Evolutionary conservation across 495 filamentous ascomycete genomes (phyloP), one percentile per base, ranked within the genome.

Genomic region (Talaromyces proteolyticus): DNA sequence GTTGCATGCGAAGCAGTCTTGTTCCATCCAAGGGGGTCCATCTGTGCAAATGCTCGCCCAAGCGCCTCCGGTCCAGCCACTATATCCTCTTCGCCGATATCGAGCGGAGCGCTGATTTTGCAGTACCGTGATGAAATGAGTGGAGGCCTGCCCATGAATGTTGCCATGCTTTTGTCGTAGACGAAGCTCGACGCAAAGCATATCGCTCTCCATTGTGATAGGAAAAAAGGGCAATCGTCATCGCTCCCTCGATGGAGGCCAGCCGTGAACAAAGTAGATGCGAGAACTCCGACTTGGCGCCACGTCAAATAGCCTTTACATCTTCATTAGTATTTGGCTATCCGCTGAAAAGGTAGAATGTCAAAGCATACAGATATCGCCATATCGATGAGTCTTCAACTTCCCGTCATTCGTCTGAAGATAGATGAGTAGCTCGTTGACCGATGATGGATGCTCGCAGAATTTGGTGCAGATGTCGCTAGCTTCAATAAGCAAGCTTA

Each of bases 101-200:
- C 81, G 2, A 85, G 59, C 0, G 81, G 80, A 23, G 77, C 54
- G 3, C 73, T 73, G 2, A 80, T 70, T 0, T 70, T 74, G 51
- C 74, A 76, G 53, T 77, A 84, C 12, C 74, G 70, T 29, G 70
- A 66, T 11, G 72, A 76, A 34, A 84, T 64, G 2, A 75, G 61
- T 0, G 81, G 80, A 3, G 80, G 80, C 11, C 81, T 60, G 2
- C 79, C 81, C 12, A 77, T 64, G 41, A 82, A 82, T 1, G 74
- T 73, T 4, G 77, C 71, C 3, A 77, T 52, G 11, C 55, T 60
- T 53, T 82, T 82, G 51, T 79, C 77, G 21, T 65, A 63, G 12
- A 65, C 65, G 38, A 78, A 84, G 4, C 70, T 66, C 11, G 66
- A 62, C 19, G 72, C 66, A 46, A 83, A 82, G 14, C 77, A 61